Conservation (phyloP, 2,329 filamentous ascomycete species). For the Hypoxylon sp. region DNA sequence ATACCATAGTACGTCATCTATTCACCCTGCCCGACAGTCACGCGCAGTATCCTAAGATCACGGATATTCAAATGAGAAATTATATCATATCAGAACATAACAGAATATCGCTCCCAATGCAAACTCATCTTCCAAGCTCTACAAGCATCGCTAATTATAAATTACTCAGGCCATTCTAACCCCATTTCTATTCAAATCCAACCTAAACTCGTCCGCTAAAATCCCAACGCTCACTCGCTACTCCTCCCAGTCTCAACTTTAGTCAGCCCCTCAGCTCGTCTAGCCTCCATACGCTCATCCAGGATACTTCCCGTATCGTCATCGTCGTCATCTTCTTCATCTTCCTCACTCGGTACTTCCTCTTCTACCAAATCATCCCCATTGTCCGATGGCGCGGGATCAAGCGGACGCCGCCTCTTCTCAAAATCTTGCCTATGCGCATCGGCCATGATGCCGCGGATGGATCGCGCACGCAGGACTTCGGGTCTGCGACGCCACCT, state of each 20-base stretch:
- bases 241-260: constrained; percentile 15
- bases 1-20: background rate
- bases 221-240: constrained; percentile 1
- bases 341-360: constrained; percentile 54
- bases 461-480: constrained; percentile 54
- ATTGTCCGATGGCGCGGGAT: constrained; percentile 52
- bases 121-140: background rate
- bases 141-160: background rate
- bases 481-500: constrained; percentile 46
- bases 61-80: background rate
- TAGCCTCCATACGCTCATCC: constrained; percentile 49
- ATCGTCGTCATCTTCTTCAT: constrained; percentile 54
- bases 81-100: background rate
- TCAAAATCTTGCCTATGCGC: constrained; percentile 95
- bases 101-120: background rate
- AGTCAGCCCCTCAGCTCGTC: constrained; percentile 44
- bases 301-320: constrained; percentile 51
- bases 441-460: constrained; percentile 78
- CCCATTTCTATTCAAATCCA: constrained; percentile 3
- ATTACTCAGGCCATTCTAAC: background rate
- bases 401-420: constrained; percentile 73
- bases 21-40: background rate
- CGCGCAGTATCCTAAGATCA: background rate
- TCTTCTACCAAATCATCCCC: constrained; percentile 55
- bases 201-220: background rate